Conservation (phyloP, 768 basidiomycete species). For the Pleurotus ostreatus region DNA sequence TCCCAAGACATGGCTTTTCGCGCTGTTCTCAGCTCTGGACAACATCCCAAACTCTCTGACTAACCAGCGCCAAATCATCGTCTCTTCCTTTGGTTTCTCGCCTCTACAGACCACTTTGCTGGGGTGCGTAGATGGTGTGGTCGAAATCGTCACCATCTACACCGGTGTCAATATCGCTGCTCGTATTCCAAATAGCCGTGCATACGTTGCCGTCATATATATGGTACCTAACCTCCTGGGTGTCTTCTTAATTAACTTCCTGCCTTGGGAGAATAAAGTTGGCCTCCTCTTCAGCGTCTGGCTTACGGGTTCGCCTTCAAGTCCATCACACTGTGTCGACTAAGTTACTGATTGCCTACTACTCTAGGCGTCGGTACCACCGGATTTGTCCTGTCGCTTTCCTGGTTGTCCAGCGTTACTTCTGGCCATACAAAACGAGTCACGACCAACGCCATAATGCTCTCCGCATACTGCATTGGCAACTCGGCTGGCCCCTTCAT, state of each 20-base stretch:
- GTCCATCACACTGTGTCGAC: too few species aligned
- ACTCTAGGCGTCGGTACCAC: constrained; percentile 43
- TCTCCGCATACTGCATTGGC: constrained; percentile 62
- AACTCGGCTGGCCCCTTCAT: constrained; percentile 74
- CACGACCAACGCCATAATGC: constrained; percentile 68
- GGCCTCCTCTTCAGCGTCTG: constrained; percentile 50
- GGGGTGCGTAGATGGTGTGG: constrained; percentile 58
- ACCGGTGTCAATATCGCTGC: constrained; percentile 58
- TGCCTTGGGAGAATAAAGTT: constrained; percentile 63
- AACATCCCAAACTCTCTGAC: constrained; percentile 64
- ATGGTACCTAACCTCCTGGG: constrained; percentile 66
- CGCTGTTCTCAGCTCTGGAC: constrained; percentile 56
- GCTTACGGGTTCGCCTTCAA: background rate
- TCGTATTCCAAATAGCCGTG: constrained; percentile 52
- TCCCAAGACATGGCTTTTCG: constrained; percentile 76
- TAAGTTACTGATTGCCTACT: too few species aligned
- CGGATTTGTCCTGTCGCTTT: constrained; percentile 54
- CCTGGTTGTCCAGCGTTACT: constrained; percentile 64
- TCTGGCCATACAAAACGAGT: constrained; percentile 73
- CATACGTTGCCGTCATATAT: constrained; percentile 59
- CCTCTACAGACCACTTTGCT: constrained; percentile 65
- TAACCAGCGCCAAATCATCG: constrained; percentile 63
- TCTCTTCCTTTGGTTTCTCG: constrained; percentile 63
- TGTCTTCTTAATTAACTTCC: constrained; percentile 52
- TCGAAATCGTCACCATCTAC: constrained; percentile 70